Evolutionary conservation across 2,329 filamentous ascomycete genomes (phyloP).

Genomic region (Sarocladium brachiariae): DNA sequence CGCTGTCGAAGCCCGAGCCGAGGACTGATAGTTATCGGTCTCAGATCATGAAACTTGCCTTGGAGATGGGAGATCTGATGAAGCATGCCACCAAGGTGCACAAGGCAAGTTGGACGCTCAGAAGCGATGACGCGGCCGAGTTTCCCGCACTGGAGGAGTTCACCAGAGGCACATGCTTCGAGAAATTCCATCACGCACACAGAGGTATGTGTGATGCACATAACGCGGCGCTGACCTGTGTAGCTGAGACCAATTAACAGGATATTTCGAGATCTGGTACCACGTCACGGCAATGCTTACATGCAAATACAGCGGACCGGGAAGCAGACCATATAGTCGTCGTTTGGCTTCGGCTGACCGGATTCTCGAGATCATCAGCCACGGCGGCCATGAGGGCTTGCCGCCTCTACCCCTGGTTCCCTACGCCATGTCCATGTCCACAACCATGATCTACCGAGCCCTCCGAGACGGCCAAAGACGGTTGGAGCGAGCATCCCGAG

Average conservation of each 20-base stretch:
- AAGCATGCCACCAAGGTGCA: constrained; percentile 15
- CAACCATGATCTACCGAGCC: constrained; percentile 16
- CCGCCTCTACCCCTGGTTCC: constrained; percentile 15
- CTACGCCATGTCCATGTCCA: constrained; percentile 17
- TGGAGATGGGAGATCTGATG: constrained; percentile 15
- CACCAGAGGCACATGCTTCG: not conserved
- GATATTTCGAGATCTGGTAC: constrained; percentile 17
- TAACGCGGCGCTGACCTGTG: no score
- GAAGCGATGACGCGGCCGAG: constrained; percentile 10
- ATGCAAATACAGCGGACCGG: constrained; percentile 16
- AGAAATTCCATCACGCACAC: constrained; percentile 13
- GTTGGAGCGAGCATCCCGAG: not conserved
- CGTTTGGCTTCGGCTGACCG: constrained; percentile 14
- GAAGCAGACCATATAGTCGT: constrained; percentile 13
- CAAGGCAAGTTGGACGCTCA: constrained; percentile 14
- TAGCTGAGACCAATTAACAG: not conserved
- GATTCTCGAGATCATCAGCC: constrained; percentile 12
- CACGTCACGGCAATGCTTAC: constrained; percentile 17
- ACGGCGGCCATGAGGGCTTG: constrained; percentile 10
- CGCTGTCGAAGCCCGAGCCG: constrained; percentile 9
- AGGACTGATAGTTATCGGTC: constrained; percentile 10
- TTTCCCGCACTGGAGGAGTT: constrained; percentile 13
- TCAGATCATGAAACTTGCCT: constrained; percentile 12
- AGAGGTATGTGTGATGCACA: constrained; percentile 10
- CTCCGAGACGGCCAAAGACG: constrained; percentile 13